phyloP scores from a whole-genome alignment of 352 stramenopile genomes.

The Halophytophthora polymorphica region DNA sequence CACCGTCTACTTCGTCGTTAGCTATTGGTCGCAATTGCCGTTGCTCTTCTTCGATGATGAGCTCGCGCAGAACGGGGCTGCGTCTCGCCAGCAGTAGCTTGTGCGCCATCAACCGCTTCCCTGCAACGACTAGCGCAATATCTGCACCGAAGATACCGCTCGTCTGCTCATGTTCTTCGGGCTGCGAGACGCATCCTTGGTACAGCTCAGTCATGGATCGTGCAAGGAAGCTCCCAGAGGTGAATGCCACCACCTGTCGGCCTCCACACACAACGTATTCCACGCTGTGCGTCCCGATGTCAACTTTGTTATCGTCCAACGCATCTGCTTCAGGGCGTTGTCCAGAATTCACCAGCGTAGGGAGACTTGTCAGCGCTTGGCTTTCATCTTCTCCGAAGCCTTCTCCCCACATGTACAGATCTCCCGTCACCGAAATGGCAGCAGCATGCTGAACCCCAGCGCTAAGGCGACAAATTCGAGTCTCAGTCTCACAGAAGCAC shows the following conservation, averaged over 20 bases:
- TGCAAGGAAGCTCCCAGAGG: conserved; percentile 48
- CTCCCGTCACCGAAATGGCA: conserved; percentile 80
- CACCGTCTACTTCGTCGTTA: neutral
- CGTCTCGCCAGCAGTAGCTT: conserved; percentile 58
- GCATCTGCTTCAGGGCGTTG: neutral
- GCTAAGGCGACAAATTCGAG: conserved; percentile 53
- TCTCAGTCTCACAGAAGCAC: conserved; percentile 32
- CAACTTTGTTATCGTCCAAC: neutral
- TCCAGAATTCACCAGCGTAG: conserved; percentile 24
- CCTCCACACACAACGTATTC: conserved; percentile 56
- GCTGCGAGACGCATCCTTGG: conserved; percentile 9
- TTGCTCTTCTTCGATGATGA: conserved; percentile 53
- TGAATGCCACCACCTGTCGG: conserved; percentile 38
- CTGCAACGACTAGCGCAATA: conserved; percentile 48
- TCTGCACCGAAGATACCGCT: conserved; percentile 20
- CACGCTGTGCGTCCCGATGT: conserved; percentile 30
- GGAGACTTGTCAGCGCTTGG: conserved; percentile 18
- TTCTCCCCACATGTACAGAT: conserved; percentile 91
- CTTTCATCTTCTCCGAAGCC: neutral
- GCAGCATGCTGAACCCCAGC: conserved; percentile 87
- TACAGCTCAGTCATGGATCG: conserved; percentile 38
- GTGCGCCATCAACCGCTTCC: conserved; percentile 38
- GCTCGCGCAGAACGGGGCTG: conserved; percentile 44
- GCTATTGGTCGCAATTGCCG: conserved; percentile 6
- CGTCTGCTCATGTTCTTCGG: neutral